Conservation (phyloP, 139 green algal genomes). For the Asterochloris sp. region DNA sequence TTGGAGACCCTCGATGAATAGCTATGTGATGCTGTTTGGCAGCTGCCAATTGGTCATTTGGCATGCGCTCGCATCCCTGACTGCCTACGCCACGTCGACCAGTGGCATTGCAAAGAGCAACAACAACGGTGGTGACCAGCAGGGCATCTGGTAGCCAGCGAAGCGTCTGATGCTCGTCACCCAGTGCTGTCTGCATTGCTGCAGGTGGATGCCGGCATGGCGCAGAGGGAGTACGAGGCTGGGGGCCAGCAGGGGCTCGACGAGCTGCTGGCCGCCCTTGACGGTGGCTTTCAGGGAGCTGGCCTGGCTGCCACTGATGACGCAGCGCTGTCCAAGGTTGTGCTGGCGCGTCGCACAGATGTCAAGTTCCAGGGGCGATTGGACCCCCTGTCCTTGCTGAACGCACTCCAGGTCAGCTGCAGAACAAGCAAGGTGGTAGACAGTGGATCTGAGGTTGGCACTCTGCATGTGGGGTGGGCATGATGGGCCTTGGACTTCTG, state of each 20-base stretch:
- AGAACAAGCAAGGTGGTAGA: neutral
- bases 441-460: neutral
- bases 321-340: constrained; percentile 71
- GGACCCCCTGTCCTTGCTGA: constrained; percentile 63
- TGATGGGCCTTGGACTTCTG: too few relatives aligned
- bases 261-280: constrained; percentile 50
- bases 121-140: too few relatives aligned
- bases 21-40: too few relatives aligned
- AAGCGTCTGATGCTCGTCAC: too few relatives aligned
- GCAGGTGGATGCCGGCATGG: constrained; percentile 44
- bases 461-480: too few relatives aligned
- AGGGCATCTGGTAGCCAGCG: too few relatives aligned
- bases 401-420: constrained; percentile 52
- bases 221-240: constrained; percentile 61
- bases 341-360: constrained; percentile 68
- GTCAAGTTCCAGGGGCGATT: constrained; percentile 45
- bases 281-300: constrained; percentile 9
- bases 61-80: too few relatives aligned
- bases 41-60: too few relatives aligned
- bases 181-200: too few relatives aligned
- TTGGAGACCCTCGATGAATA: too few relatives aligned
- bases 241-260: constrained; percentile 75
- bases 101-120: too few relatives aligned
- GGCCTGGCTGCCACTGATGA: neutral
- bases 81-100: too few relatives aligned